Evolutionary conservation across 2,329 filamentous ascomycete species (phyloP), one percentile per base, ranked within the genome.

Genomic region (Trichoderma guizhouense): DNA sequence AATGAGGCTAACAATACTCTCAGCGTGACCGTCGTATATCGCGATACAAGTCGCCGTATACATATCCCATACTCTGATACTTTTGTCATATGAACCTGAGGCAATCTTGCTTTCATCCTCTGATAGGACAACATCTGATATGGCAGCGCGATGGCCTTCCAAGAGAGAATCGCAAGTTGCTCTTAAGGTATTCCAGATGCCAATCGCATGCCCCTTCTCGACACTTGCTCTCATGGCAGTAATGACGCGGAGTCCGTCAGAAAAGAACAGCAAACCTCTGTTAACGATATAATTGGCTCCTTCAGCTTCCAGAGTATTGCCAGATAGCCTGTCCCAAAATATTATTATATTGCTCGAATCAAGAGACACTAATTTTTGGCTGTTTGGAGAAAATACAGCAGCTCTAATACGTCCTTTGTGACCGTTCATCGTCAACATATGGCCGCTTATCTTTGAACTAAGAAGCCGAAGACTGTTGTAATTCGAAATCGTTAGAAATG

Each of bases 41-140:
- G 7, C 26, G 15, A 66, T 39, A 1, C 69, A 71, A 26, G 28
- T 5, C 21, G 5, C 9, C 4, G 15, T 8, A 18, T n/a, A 7
- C 15, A 5, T 7, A 15, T 71, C 53, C 69, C 69, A 71, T 2
- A 71, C 2, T 28, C 28, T 51, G 9, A 71, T 67, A 1, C 8
- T 61, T 15, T 67, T 62, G 3, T 71, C 69, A 2, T 15, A n/a
- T 1, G 69, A 71, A 34, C 26, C 34, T 12, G 69, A 71, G 5
- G n/a, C 51, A 39, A 71, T 65, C 18, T 0, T 65, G 1, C 3
- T 64, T 2, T 63, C 47, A 14, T 71, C 58, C 4, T 12, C 3
- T 9, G 68, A 71, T 11, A 71, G 8, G 5, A 39, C 5, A 11
- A 63, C 24, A 0, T 61, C 21, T 0, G 36, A 14, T 11, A 71